phyloP scores from a whole-genome alignment of 148 eudicot genomes.

The Chenopodium album region DNA sequence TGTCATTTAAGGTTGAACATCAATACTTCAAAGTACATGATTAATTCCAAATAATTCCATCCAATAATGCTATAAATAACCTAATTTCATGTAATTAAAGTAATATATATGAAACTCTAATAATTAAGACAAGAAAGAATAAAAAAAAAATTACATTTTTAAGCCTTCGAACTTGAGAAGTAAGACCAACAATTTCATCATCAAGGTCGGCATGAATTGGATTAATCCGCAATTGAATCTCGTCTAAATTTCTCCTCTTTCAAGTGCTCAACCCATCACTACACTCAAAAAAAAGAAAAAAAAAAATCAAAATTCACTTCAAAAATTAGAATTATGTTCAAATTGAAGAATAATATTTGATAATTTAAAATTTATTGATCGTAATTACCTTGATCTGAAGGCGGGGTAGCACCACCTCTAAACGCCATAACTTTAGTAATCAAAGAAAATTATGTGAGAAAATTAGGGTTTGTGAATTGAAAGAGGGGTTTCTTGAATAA shows the following conservation, averaged over 20 bases:
- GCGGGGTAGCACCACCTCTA: conserved; percentile 44
- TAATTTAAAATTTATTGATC: too few species aligned
- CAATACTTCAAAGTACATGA: too few species aligned
- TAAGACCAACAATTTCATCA: conserved; percentile 72
- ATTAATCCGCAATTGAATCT: conserved; percentile 78
- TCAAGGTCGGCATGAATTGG: conserved; percentile 84
- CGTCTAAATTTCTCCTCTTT: conserved; percentile 51
- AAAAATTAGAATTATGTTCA: background rate
- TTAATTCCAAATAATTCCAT: too few species aligned
- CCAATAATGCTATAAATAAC: too few species aligned
- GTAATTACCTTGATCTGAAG: conserved; percentile 55
- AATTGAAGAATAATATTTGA: background rate
- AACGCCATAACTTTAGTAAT: conserved; percentile 18
- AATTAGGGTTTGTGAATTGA: conserved; percentile 5
- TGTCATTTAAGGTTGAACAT: too few species aligned
- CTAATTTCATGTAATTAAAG: too few species aligned
- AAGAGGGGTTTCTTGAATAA: background rate
- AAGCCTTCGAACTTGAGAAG: conserved; percentile 68
- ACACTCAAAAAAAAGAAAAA: conserved; percentile 11
- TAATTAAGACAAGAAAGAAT: background rate
- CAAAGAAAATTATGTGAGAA: background rate
- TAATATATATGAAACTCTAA: too few species aligned
- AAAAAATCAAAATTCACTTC: too few species aligned
- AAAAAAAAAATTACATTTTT: conserved; percentile 51
- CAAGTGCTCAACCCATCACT: conserved; percentile 89